Conservation (phyloP, 2,329 filamentous ascomycete genomes). For the Trichoderma breve region DNA sequence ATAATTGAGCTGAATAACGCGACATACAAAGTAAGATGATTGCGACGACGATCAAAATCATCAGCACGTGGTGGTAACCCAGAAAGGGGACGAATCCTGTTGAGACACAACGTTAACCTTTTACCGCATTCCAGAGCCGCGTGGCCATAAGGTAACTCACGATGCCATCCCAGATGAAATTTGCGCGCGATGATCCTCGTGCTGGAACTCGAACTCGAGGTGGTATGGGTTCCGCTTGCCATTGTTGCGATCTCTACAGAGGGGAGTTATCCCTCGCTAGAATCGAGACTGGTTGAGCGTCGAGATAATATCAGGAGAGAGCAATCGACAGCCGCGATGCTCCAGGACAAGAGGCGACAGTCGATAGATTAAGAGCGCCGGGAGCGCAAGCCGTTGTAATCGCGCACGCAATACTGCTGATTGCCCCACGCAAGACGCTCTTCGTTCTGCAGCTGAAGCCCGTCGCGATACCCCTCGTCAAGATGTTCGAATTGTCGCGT, state of each 20-base stretch:
- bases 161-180: conserved; percentile 50
- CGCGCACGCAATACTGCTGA: not conserved
- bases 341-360: conserved; percentile 27
- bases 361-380: conserved; percentile 22
- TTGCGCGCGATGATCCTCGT: conserved; percentile 32
- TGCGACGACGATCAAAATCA: conserved; percentile 91
- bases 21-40: conserved; percentile 92
- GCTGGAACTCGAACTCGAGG: conserved; percentile 19
- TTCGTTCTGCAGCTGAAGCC: not conserved
- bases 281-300: conserved; percentile 5
- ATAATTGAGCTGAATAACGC: not conserved
- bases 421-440: not conserved
- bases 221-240: conserved; percentile 27
- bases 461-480: not conserved
- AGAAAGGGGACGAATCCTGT: conserved; percentile 66
- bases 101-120: conserved; percentile 8
- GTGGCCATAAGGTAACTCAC: conserved; percentile 36
- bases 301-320: not conserved
- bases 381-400: conserved; percentile 6
- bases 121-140: conserved; percentile 25
- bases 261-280: conserved; percentile 20
- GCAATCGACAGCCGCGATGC: conserved; percentile 17
- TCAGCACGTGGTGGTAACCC: conserved; percentile 82
- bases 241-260: not conserved
- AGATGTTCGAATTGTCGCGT: not conserved